Evolutionary conservation across 768 basidiomycete genomes (phyloP).

Genomic region (Trametes punicea): DNA sequence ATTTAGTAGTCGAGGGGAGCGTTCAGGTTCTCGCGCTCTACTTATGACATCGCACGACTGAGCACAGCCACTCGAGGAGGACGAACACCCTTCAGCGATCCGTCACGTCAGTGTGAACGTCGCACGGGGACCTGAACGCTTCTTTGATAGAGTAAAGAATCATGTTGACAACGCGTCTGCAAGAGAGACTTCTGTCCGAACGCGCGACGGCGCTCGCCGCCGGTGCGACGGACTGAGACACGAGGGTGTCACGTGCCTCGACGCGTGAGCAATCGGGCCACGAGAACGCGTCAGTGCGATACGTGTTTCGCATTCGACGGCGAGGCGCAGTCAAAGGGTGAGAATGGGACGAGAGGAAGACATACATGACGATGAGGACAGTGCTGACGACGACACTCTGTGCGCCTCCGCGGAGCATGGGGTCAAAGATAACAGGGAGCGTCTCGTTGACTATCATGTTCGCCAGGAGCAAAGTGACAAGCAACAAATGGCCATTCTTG

Average conservation of each 20-base stretch:
- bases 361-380: constrained; percentile 84
- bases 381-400: constrained; percentile 80
- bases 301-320: not conserved
- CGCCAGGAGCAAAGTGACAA: constrained; percentile 78
- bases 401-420: constrained; percentile 74
- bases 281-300: constrained; percentile 14
- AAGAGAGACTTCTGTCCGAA: not conserved
- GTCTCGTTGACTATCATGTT: constrained; percentile 94
- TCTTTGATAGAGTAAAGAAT: too few relatives aligned
- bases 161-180: too few relatives aligned
- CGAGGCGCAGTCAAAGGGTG: not conserved
- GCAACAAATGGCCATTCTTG: constrained; percentile 75
- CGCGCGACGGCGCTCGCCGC: not conserved
- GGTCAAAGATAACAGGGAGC: constrained; percentile 79
- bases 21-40: too few relatives aligned
- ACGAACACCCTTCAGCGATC: too few relatives aligned
- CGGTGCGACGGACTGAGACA: not conserved
- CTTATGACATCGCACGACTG: too few relatives aligned
- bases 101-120: too few relatives aligned
- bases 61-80: too few relatives aligned
- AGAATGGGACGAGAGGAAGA: constrained; percentile 22
- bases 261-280: constrained; percentile 12
- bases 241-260: not conserved
- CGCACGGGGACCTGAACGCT: too few relatives aligned
- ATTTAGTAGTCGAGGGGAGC: too few relatives aligned